A percentile compares a stretch with the other conserved stretches of the same genome.
Evolutionary conservation across 768 basidiomycete species (phyloP).

Genomic region (Podaxis sp.): DNA sequence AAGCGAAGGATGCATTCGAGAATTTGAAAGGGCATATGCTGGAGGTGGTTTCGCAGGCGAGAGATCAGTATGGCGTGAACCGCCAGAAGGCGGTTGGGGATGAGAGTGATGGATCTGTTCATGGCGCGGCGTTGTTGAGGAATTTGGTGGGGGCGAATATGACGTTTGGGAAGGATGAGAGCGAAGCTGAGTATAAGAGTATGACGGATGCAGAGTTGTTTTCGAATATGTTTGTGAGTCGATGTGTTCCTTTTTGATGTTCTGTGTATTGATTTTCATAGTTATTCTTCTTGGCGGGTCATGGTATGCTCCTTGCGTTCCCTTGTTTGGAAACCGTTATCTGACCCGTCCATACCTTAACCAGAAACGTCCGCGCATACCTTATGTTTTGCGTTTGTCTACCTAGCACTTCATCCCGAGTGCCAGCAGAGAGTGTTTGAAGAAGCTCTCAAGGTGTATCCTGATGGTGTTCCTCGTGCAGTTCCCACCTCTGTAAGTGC

Average conservation of each 20-base stretch:
- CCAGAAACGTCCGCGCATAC: slow-evolving; percentile 50
- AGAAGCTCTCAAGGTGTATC: slow-evolving; percentile 41
- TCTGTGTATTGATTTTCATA: slow-evolving; percentile 17
- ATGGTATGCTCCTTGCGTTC: slow-evolving; percentile 30
- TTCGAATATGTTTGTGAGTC: slow-evolving; percentile 48
- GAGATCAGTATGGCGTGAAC: slow-evolving; percentile 28
- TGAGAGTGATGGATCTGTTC: slow-evolving; percentile 21
- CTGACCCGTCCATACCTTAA: background rate
- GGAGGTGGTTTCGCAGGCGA: slow-evolving; percentile 38
- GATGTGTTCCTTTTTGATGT: background rate
- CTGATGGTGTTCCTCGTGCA: slow-evolving; percentile 29
- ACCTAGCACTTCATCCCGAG: slow-evolving; percentile 52
- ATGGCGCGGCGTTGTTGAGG: slow-evolving; percentile 39
- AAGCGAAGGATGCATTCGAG: slow-evolving; percentile 32
- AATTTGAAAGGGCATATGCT: slow-evolving; percentile 40
- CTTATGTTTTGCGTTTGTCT: slow-evolving; percentile 38
- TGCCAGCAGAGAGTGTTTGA: slow-evolving; percentile 45
- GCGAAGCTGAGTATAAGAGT: slow-evolving; percentile 23
- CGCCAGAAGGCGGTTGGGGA: background rate
- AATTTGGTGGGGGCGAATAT: slow-evolving; percentile 51
- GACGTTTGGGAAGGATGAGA: slow-evolving; percentile 26
- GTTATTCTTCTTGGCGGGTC: slow-evolving; percentile 50
- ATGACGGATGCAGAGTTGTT: slow-evolving; percentile 46
- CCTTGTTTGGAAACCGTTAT: background rate
- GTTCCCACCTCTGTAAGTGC: slow-evolving; percentile 28